These are phyloP conservation scores for Apiotrichum akiyoshidainum DNA, from an alignment of 1,284 basidiomycete genomes.

Conservation along the genomic window DNA sequence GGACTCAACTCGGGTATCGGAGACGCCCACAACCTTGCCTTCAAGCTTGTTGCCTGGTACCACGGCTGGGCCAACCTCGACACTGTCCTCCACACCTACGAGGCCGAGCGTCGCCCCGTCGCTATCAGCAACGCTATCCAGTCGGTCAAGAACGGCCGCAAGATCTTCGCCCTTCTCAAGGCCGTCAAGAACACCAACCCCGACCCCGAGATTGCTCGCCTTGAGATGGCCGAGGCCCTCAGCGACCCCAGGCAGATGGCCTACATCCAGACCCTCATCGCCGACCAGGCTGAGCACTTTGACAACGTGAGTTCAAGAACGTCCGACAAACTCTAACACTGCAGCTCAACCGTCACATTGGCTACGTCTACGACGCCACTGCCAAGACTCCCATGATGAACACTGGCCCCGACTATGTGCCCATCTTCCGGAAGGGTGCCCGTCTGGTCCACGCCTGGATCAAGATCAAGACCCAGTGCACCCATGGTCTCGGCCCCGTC, in stretches of 20 bases:
- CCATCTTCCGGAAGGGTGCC: slow-evolving; percentile 22
- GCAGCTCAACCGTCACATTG: slow-evolving; percentile 27
- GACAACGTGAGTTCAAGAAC: slow-evolving; percentile 20
- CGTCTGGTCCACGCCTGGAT: slow-evolving; percentile 27
- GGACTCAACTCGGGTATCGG: slow-evolving; percentile 31
- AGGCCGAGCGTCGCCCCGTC: slow-evolving; percentile 29
- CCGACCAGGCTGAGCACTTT: slow-evolving; percentile 30
- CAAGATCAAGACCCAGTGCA: slow-evolving; percentile 4
- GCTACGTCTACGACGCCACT: slow-evolving; percentile 26
- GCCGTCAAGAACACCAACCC: slow-evolving; percentile 22
- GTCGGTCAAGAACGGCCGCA: slow-evolving; percentile 25
- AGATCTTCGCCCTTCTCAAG: slow-evolving; percentile 30
- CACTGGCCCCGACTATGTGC: slow-evolving; percentile 16
- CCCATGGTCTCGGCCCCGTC: slow-evolving; percentile 14
- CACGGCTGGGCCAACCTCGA: slow-evolving; percentile 18
- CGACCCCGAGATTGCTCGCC: slow-evolving; percentile 17
- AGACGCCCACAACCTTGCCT: slow-evolving; percentile 29
- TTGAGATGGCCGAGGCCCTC: slow-evolving; percentile 21
- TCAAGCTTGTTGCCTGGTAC: slow-evolving; percentile 22
- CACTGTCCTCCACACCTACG: slow-evolving; percentile 17
- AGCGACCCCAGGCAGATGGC: slow-evolving; percentile 20
- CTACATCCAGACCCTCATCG: slow-evolving; percentile 19
- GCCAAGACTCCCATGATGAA: slow-evolving; percentile 10
- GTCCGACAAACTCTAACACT: too few relatives aligned
- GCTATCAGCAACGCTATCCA: slow-evolving; percentile 26